phyloP scores from a whole-genome alignment of 1,284 basidiomycete species.

The Somion occarium region DNA sequence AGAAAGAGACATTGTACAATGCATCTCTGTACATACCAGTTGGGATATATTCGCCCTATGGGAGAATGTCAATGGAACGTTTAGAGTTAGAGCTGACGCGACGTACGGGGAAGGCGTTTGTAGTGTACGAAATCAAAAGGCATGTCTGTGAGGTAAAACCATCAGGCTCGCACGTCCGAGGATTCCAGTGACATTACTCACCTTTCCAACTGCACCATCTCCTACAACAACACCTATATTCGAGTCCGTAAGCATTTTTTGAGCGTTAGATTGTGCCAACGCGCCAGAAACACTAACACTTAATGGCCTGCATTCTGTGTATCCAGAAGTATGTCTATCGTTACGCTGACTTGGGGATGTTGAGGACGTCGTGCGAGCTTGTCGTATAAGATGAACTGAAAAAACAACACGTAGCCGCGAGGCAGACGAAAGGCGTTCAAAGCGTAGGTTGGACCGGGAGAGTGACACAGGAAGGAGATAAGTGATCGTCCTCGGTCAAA shows the following conservation, averaged over 20 bases:
- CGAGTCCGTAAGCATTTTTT: conserved; percentile 21
- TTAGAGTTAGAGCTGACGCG: conserved; percentile 15
- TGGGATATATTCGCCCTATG: conserved; percentile 93
- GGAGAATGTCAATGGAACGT: conserved; percentile 20
- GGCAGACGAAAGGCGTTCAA: neutral
- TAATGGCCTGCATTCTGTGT: conserved; percentile 38
- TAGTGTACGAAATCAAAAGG: conserved; percentile 95
- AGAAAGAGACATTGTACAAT: conserved; percentile 3
- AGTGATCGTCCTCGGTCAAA: neutral
- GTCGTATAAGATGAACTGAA: neutral
- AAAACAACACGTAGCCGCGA: neutral
- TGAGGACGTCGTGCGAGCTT: neutral
- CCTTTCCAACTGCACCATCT: conserved; percentile 99
- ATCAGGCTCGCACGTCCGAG: too few relatives aligned
- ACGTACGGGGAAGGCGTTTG: conserved; percentile 90
- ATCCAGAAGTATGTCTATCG: conserved; percentile 17
- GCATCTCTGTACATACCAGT: conserved; percentile 56
- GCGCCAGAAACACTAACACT: conserved; percentile 26
- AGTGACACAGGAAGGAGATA: neutral
- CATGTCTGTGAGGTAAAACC: conserved; percentile 64
- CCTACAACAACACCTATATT: conserved; percentile 91
- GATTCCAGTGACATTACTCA: conserved; percentile 30
- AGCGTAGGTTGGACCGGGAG: neutral
- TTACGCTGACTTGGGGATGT: conserved; percentile 9
- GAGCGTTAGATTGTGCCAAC: conserved; percentile 1